Evolutionary conservation across 176 grass and related monocot genomes (phyloP).

Genomic region (Carex myosuroides): DNA sequence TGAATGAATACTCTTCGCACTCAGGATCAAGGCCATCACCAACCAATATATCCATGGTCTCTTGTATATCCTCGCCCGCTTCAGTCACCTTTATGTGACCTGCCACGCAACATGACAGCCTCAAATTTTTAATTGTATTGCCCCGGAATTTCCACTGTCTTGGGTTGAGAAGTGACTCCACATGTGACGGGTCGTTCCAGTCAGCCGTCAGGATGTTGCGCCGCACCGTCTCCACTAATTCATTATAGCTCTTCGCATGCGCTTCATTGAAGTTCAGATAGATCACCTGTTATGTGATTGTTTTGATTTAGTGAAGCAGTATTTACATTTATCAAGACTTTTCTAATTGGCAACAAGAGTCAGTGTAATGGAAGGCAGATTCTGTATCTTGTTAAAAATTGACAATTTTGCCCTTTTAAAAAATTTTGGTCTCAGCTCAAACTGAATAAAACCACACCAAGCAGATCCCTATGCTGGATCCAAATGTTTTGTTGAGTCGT

Average conservation of each 20-base stretch:
- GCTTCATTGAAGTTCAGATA: conserved; percentile 76
- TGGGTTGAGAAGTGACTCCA: conserved; percentile 92
- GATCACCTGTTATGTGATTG: conserved; percentile 15
- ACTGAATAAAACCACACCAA: background rate
- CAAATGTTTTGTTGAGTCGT: background rate
- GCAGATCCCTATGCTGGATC: background rate
- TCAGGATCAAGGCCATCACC: conserved; percentile 71
- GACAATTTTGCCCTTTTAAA: background rate
- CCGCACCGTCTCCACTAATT: conserved; percentile 74
- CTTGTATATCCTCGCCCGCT: conserved; percentile 90
- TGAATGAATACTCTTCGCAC: conserved; percentile 62
- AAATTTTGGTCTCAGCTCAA: background rate
- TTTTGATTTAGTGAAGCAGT: background rate
- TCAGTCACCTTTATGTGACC: conserved; percentile 91
- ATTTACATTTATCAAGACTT: background rate
- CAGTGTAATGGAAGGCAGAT: background rate
- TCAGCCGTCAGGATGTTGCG: conserved; percentile 97
- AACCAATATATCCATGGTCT: conserved; percentile 80
- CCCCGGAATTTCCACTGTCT: conserved; percentile 96
- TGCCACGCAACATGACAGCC: conserved; percentile 88
- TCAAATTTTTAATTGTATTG: conserved; percentile 80
- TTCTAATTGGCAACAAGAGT: background rate
- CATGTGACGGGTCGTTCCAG: conserved; percentile 97
- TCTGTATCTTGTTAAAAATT: background rate
- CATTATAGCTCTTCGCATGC: conserved; percentile 90